Evolutionary conservation across 768 basidiomycete species (phyloP).

Genomic region (Termitomyces bulborhizus): DNA sequence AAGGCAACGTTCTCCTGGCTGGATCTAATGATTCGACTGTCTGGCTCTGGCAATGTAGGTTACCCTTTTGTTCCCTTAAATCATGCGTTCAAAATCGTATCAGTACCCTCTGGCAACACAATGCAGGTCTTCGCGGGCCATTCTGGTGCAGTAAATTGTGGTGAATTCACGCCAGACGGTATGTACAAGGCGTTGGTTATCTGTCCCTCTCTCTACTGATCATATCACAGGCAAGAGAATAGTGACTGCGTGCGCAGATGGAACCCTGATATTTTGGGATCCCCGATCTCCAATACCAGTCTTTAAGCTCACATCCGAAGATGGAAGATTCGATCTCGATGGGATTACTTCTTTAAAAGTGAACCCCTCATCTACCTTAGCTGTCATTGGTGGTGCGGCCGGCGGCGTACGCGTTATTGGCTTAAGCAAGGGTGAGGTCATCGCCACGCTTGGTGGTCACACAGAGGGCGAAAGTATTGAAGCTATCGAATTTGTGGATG

Average conservation of each 20-base stretch:
- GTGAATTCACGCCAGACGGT: slow-evolving; percentile 92
- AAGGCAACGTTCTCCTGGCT: slow-evolving; percentile 79
- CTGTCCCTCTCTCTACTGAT: neutral
- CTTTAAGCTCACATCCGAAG: slow-evolving; percentile 69
- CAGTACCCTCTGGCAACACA: slow-evolving; percentile 91
- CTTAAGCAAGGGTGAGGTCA: slow-evolving; percentile 79
- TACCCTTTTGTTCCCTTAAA: neutral
- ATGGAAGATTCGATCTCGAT: slow-evolving; percentile 72
- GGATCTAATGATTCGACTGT: slow-evolving; percentile 91
- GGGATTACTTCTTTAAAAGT: slow-evolving; percentile 85
- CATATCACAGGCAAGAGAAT: slow-evolving; percentile 69
- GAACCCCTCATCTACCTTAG: slow-evolving; percentile 84
- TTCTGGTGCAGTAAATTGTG: slow-evolving; percentile 75
- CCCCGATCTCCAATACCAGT: slow-evolving; percentile 71
- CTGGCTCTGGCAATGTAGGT: slow-evolving; percentile 95
- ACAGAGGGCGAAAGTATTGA: slow-evolving; percentile 86
- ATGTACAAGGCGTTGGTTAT: slow-evolving; percentile 4
- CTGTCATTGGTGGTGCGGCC: slow-evolving; percentile 80
- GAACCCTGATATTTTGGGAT: slow-evolving; percentile 86
- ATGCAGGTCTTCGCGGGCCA: slow-evolving; percentile 98
- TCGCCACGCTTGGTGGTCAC: slow-evolving; percentile 77
- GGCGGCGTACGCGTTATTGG: slow-evolving; percentile 88
- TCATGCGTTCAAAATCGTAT: neutral
- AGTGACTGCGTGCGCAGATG: slow-evolving; percentile 79
- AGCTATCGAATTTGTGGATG: slow-evolving; percentile 76